phyloP scores from a whole-genome alignment of 352 stramenopile genomes.

The Globisporangium cystogenes region DNA sequence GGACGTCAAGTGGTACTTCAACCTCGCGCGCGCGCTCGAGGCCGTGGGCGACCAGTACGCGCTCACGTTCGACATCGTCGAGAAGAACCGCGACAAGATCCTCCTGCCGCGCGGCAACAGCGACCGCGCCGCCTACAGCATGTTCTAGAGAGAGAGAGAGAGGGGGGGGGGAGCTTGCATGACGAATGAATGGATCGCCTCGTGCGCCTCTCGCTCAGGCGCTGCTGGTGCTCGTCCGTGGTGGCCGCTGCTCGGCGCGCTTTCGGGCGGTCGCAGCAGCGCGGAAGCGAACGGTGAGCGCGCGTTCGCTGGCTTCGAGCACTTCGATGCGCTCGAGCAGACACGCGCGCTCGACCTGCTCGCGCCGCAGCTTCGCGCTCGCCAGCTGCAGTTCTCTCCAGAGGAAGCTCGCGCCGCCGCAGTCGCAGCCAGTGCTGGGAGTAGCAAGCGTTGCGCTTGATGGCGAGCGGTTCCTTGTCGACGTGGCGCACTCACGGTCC shows the following conservation, averaged over 20 bases:
- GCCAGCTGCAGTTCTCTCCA: conserved; percentile 8
- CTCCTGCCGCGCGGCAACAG: conserved; percentile 55
- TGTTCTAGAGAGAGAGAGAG: conserved; percentile 50
- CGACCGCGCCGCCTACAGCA: conserved; percentile 68
- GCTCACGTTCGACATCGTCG: conserved; percentile 56
- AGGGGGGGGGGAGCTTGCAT: background rate
- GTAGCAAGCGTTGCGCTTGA: background rate
- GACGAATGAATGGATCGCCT: background rate
- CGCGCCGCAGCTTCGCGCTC: conserved; percentile 4
- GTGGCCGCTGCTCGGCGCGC: conserved; percentile 3
- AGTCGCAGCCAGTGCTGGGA: background rate
- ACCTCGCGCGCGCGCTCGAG: conserved; percentile 61
- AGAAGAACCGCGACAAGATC: conserved; percentile 85
- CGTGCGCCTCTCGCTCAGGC: background rate
- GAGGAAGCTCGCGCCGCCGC: background rate
- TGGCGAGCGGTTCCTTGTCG: too few species aligned
- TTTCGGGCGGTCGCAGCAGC: conserved; percentile 4
- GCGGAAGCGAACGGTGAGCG: conserved; percentile 9
- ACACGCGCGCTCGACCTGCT: background rate
- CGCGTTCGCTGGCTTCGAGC: conserved; percentile 4
- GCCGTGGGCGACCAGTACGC: conserved; percentile 76
- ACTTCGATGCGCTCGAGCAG: conserved; percentile 9
- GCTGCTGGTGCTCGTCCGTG: background rate
- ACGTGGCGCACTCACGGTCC: background rate
- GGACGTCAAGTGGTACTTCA: conserved; percentile 85